Percentiles rank a stretch among this genome's conserved stretches.
These are phyloP conservation scores for Populus pruinosa DNA, from an alignment of 345 rosid genomes.

Conservation along the genomic window DNA sequence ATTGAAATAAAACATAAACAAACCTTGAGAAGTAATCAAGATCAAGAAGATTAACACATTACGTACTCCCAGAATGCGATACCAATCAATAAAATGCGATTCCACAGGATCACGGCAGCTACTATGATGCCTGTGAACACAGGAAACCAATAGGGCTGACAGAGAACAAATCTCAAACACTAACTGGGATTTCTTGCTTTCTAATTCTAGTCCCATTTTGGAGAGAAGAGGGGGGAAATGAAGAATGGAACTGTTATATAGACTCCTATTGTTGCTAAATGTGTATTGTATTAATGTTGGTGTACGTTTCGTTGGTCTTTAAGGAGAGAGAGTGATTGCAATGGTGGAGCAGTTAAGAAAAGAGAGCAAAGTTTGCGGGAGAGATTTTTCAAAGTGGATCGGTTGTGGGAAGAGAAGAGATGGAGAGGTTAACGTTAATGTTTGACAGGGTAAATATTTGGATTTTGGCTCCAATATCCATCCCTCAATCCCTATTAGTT, in stretches of 20 bases:
- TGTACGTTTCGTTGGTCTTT: slow-evolving; percentile 10
- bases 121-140: slow-evolving; percentile 41
- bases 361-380: slow-evolving; percentile 55
- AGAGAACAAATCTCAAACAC: slow-evolving; percentile 64
- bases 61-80: slow-evolving; percentile 79
- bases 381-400: slow-evolving; percentile 61
- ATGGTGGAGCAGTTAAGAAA: slow-evolving; percentile 61
- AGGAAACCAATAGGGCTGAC: slow-evolving; percentile 41
- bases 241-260: background rate
- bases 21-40: background rate
- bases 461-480: background rate
- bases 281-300: background rate
- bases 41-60: background rate
- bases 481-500: background rate
- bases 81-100: slow-evolving; percentile 80
- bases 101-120: background rate
- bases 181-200: slow-evolving; percentile 41
- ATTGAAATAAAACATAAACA: background rate
- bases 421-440: slow-evolving; percentile 16
- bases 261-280: background rate
- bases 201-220: slow-evolving; percentile 45
- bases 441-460: background rate
- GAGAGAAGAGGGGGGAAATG: background rate
- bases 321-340: slow-evolving; percentile 10
- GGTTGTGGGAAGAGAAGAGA: slow-evolving; percentile 45